These are phyloP conservation scores for Trichosporon inkin DNA, from an alignment of 1,284 basidiomycete species.

Conservation along the genomic window DNA sequence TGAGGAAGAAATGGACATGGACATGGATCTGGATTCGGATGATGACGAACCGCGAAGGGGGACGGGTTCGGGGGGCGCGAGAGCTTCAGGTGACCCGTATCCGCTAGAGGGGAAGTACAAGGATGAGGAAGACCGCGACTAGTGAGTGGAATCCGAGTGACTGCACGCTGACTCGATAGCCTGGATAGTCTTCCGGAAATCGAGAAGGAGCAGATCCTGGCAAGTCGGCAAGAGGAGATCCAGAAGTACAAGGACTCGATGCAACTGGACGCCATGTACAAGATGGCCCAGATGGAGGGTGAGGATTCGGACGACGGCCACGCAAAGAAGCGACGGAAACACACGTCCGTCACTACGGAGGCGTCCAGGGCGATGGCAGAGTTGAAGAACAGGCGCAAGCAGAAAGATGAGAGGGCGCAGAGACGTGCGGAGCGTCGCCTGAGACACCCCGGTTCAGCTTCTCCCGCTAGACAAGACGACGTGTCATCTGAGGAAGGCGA, in stretches of 20 bases:
- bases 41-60: slow-evolving; percentile 26
- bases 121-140: slow-evolving; percentile 72
- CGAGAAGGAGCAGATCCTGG: slow-evolving; percentile 79
- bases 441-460: slow-evolving; percentile 43
- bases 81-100: slow-evolving; percentile 61
- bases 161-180: slow-evolving; percentile 52
- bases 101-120: slow-evolving; percentile 86
- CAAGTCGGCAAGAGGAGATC: slow-evolving; percentile 72
- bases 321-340: slow-evolving; percentile 58
- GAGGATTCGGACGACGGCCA: slow-evolving; percentile 36
- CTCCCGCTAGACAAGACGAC: slow-evolving; percentile 29
- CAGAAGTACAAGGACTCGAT: slow-evolving; percentile 69
- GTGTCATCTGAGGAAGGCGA: slow-evolving; percentile 60
- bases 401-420: slow-evolving; percentile 49
- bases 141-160: slow-evolving; percentile 56
- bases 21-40: slow-evolving; percentile 44
- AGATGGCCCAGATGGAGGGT: slow-evolving; percentile 52
- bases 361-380: slow-evolving; percentile 75
- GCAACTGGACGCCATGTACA: slow-evolving; percentile 70
- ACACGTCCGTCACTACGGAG: slow-evolving; percentile 75
- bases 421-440: slow-evolving; percentile 56
- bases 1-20: slow-evolving; percentile 34
- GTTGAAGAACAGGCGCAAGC: slow-evolving; percentile 73
- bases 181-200: slow-evolving; percentile 76
- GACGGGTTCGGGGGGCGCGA: background rate